Percentiles rank a stretch among this genome's conserved stretches.
These are phyloP conservation scores for Alternaria alternata DNA, from an alignment of 2,329 filamentous ascomycete genomes.

Conservation along the genomic window DNA sequence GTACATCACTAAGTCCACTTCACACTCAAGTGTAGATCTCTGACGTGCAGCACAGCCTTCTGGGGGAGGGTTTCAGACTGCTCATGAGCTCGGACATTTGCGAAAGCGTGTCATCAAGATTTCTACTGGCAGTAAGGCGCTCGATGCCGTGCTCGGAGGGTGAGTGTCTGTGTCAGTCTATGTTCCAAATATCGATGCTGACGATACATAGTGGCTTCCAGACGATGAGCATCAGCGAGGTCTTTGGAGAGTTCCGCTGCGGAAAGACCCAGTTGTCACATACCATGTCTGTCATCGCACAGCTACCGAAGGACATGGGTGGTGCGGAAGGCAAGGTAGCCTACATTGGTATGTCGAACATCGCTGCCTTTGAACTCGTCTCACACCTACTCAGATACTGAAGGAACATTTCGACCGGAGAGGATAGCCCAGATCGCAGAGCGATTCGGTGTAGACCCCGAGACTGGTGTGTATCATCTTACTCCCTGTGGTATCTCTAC, in stretches of 20 bases:
- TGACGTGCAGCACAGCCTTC: slow-evolving; percentile 57
- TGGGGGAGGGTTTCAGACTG: slow-evolving; percentile 69
- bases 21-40: background rate
- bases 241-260: slow-evolving; percentile 69
- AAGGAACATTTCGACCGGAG: slow-evolving; percentile 68
- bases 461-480: slow-evolving; percentile 31
- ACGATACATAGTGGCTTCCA: slow-evolving; percentile 65
- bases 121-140: slow-evolving; percentile 74
- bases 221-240: slow-evolving; percentile 73
- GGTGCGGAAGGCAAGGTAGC: slow-evolving; percentile 74
- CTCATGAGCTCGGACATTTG: slow-evolving; percentile 68
- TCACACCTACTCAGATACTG: slow-evolving; percentile 40
- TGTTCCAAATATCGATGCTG: slow-evolving; percentile 5
- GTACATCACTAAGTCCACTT: slow-evolving; percentile 46
- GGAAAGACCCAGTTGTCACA: slow-evolving; percentile 75
- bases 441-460: slow-evolving; percentile 63
- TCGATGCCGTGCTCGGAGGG: slow-evolving; percentile 71
- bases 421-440: slow-evolving; percentile 73
- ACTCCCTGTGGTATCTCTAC: slow-evolving; percentile 49
- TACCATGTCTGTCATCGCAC: slow-evolving; percentile 72
- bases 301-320: slow-evolving; percentile 67
- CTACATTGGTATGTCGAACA: slow-evolving; percentile 63
- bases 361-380: background rate
- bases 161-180: slow-evolving; percentile 35
- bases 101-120: slow-evolving; percentile 71